Base-by-base conservation (phyloP, 2,329 filamentous ascomycete species). In the Huntiella bhutanensis region DNA sequence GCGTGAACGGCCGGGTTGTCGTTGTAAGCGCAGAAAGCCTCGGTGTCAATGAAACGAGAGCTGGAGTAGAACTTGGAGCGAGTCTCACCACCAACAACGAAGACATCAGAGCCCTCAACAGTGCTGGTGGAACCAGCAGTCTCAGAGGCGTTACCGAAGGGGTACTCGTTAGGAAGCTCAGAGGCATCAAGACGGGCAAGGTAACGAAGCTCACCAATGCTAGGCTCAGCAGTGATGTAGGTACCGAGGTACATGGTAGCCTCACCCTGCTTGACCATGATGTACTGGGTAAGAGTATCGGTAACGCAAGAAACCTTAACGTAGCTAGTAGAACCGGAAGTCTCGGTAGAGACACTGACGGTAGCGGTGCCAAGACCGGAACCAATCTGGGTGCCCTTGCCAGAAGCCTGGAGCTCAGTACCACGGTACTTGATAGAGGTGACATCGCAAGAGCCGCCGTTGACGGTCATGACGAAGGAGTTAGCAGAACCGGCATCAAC, bases 21-120 rank as follows among this genome's bases (percentile, higher is more conserved):
- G 49, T 62, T 64, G 49, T 67, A 68, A 34, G 77, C 71, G 58
- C 77, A 81, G 56, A 78, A 75, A 19, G 70, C 66, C 39, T 71
- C 63, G 53, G 79, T 75, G 56, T 82, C 77, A 55, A 82, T 80
- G 59, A 79, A 81, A n/a, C 76, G 68, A 51, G 77, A 65, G 49
- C 71, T 75, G 2, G 73, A 78, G 61, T 77, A 82, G 63, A 81
- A 82, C 58, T 82, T 82, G 59, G 71, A 75, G 35, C 77, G 69
- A 0, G 77, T 81, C 56, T 81, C 63, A 16, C 74, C 71, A 51
- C 64, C 59, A 39, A 81, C 73, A 6, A 75, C 50, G 54, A 70
- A 81, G 48, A 73, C 69, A 49, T 74, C 71, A 1, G 65, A 69
- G 37, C 67, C 76, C 56, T 80, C 77, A 44, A 80, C 63, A 3